Base-by-base conservation (phyloP, 257 asterid species). In the Sherardia arvensis region DNA sequence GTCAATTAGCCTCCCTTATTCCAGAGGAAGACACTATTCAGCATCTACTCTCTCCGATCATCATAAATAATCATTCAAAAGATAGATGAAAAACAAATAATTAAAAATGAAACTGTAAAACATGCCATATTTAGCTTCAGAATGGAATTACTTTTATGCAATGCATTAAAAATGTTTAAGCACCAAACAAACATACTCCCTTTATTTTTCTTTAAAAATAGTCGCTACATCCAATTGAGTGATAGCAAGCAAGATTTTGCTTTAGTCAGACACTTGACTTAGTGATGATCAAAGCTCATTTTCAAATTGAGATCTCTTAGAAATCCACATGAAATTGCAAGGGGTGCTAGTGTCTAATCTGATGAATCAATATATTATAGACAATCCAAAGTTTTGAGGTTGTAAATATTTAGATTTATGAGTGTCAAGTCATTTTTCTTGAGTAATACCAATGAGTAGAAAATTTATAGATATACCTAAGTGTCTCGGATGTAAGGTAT, bases 401-500 rank as follows among this genome's bases (percentile, higher is more conserved):
- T 14, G 3, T 14, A 43, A 43, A 43, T 9, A 43, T 3, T 14
- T 20, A 49, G 26, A 49, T 5, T 3, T 11, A 11, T 36, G 22
- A 38, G 22, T 38, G 43, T 22, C 22, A 61, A 4, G 9, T 21
- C 8, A 12, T 40, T 61, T 21, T 61, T 61, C 6, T 18, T 36
- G 26, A 43, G 4, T 25, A 4, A 26, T 40, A 20, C 29, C 28
- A 23, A 17, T 60, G 28, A 34, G 29, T 53, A 53, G 59, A 8
- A 54, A 54, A 23, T 22, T 23, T 54, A 10, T 17, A 5, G 62
- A 20, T 10, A 26, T 20, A 54, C 20, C 23, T 47, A 21, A 60
- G 49, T 22, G 17, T 61, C 66, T 61, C 33, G 18, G 66, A 27
- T 62, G 25, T 47, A 43, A 62, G 17, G 18, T 59, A 20, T 45